Percentiles rank a stretch among this genome's conserved stretches.
Evolutionary conservation across 208 protist genomes (phyloP).

Genomic region (Acanthamoeba lenticulata): DNA sequence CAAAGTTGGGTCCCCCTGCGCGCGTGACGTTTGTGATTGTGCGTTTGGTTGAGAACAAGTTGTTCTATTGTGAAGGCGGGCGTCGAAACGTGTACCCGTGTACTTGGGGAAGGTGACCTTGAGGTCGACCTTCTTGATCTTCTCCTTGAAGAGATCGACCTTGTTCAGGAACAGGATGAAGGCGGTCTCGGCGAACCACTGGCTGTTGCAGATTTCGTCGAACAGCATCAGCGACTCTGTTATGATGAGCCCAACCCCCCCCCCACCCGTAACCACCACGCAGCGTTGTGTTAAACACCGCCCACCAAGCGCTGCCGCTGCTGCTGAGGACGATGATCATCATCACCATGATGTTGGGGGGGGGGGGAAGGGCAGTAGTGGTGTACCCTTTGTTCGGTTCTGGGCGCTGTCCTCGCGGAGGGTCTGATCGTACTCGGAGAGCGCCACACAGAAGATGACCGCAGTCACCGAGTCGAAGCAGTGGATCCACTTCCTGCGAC

Average conservation of each 20-base stretch:
- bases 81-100: not conserved
- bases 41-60: not conserved
- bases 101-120: slow-evolving; percentile 87
- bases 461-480: slow-evolving; percentile 90
- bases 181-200: slow-evolving; percentile 86
- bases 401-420: slow-evolving; percentile 82
- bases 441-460: slow-evolving; percentile 87
- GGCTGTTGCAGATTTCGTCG: slow-evolving; percentile 87
- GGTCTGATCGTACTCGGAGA: slow-evolving; percentile 83
- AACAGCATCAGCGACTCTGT: slow-evolving; percentile 88
- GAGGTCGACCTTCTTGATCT: slow-evolving; percentile 85
- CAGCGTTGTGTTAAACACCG: no score
- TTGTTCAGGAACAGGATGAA: slow-evolving; percentile 92
- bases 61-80: not conserved
- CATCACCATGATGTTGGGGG: not conserved
- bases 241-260: not conserved
- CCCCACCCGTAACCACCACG: slow-evolving; percentile 73
- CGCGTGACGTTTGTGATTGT: not conserved
- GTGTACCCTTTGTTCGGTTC: slow-evolving; percentile 90
- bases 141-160: slow-evolving; percentile 89
- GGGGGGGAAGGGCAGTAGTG: not conserved
- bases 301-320: no score
- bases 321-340: no score
- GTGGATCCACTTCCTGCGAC: slow-evolving; percentile 91
- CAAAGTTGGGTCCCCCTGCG: slow-evolving; percentile 77